Evolutionary conservation across 345 rosid genomes (phyloP), one percentile per base, ranked within the genome.

Genomic region (Aurinia saxatilis): DNA sequence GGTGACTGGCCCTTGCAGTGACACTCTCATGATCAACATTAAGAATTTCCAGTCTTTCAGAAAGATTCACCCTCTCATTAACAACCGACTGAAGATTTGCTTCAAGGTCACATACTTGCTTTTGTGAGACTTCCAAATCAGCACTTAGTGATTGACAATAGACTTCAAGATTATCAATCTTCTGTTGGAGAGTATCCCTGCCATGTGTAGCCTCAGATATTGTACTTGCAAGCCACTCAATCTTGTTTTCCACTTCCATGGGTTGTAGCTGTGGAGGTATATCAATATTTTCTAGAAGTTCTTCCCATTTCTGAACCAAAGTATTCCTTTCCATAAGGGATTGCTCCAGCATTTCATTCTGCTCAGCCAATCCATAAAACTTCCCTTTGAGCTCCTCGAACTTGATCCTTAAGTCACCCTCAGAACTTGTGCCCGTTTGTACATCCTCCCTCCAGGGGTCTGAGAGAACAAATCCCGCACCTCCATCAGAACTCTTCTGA

Each of bases 311-410:
- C 82, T 87, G 90, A 57, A 90, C 83, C 79, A 90, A 66, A 45
- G 76, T 77, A 72, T 87, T 90, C 77, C 97, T 87, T 69, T 87
- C 88, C 96, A 84, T 68, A 60, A 93, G 78, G 56, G 99, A 93
- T 67, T 87, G 99, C 70, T 93, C 97, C 73, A 90, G 88, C 99
- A 93, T 87, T 79, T 90, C 99, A 80, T 85, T 93, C 75, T 90
- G 95, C 73, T 93, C 97, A 45, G 97, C 99, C 80, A 90, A 75
- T 38, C 90, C 91, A 77, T 80, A 93, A 75, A 93, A 93, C 72
- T 87, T 90, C 50, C 84, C 77, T 53, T 93, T 87, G 58, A 93
- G 88, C 52, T 93, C 99, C 71, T 93, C 99, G 31, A 75, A 82
- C 66, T 87, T 82, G 74, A 89, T 82, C 74, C 88, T 83, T 71